Evolutionary conservation across 1,284 basidiomycete species (phyloP), one percentile per base, ranked within the genome.

Genomic region (Gomphus bonarii): DNA sequence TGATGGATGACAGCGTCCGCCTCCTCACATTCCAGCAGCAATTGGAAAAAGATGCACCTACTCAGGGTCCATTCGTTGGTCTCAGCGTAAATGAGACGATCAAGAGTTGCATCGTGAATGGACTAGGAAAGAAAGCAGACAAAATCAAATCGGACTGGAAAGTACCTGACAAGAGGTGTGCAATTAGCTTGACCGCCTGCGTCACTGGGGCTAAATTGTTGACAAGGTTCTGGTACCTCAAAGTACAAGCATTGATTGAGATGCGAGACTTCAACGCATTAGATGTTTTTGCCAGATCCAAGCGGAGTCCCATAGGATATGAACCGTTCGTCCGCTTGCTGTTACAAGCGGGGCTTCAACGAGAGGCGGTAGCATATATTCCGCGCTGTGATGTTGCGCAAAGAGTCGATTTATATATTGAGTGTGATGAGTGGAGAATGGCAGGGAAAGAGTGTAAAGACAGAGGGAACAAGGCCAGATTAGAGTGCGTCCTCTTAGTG

Each of bases 251-350:
- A 0, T 70, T 97, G 54, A 85, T 86, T 2, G 74, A 79, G n/a
- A 74, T 79, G 10, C 76, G 82, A 56, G 91, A 95, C 68, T 97
- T 93, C 70, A 87, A 91, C 35, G 84, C 78, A 1, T 75, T 97
- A 6, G 92, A 97, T 57, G 66, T 76, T 0, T 95, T 97, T 67
- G 81, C 91, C 0, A 87, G 84, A 64, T 85, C 84, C 47, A 93
- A 85, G 69, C 83, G 91, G 63, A 92, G 88, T 67, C 95, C 97
- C 1, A 97, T 98, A 60, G 95, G 97, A 3, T 98, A 95, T 66
- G 92, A 95, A 67, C 82, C 89, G 0, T 97, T 95, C 68, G 94
- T 97, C 18, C 83, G 81, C 51, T 83, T 91, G 67, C 75, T 92
- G 35, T 77, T 90, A 20, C 75, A 81, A 52, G 81, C 82, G 54